A percentile compares a stretch with the other conserved stretches of the same genome.
phyloP scores from a whole-genome alignment of 257 asterid species.

The Solanum pennellii region DNA sequence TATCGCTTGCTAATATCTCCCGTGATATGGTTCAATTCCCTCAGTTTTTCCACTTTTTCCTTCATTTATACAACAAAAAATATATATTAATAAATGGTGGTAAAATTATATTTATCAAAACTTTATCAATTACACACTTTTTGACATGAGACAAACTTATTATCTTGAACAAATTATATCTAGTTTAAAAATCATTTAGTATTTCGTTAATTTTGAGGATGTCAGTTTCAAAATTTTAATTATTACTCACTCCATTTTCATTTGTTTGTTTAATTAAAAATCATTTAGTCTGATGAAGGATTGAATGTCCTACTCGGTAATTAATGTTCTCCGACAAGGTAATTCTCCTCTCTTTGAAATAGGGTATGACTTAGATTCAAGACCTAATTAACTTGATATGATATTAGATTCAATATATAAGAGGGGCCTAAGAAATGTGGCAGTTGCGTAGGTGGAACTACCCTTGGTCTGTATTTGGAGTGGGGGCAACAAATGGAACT shows the following conservation, averaged over 20 bases:
- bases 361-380: background rate
- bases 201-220: background rate
- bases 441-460: background rate
- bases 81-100: background rate
- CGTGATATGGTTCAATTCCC: constrained; percentile 24
- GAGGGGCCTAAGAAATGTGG: background rate
- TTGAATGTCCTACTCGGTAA: background rate
- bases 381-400: background rate
- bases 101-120: background rate
- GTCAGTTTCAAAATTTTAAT: background rate
- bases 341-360: background rate
- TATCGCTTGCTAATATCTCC: constrained; percentile 31
- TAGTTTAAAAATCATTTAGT: background rate
- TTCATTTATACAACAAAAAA: constrained; percentile 3
- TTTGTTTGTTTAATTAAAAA: too few relatives aligned
- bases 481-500: background rate
- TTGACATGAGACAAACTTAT: background rate
- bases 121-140: background rate
- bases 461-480: background rate
- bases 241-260: background rate
- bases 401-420: background rate
- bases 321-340: background rate
- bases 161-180: background rate
- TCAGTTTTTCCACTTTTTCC: constrained; percentile 42
- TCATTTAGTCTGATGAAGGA: too few relatives aligned